These are phyloP conservation scores for Zasmidium citrigriseum DNA, from an alignment of 2,329 filamentous ascomycete genomes.

Conservation along the genomic window DNA sequence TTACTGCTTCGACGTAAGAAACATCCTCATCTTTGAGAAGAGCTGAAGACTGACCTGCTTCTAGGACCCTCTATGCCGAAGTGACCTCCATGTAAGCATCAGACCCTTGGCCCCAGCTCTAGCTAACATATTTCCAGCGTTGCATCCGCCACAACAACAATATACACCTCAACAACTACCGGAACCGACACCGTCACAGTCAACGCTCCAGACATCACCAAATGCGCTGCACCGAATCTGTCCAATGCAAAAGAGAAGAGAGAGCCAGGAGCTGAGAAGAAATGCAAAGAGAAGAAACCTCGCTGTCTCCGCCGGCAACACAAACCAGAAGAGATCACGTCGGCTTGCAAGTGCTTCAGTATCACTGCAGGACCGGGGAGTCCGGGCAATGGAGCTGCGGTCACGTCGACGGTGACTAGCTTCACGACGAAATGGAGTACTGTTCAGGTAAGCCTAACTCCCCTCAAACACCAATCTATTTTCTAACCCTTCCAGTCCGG, in stretches of 20 bases:
- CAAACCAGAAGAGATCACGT: neutral
- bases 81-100: neutral
- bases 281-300: neutral
- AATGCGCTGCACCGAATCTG: neutral
- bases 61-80: neutral
- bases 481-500: neutral
- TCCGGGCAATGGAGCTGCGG: neutral
- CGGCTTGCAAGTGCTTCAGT: neutral
- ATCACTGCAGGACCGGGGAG: neutral
- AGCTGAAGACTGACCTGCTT: neutral
- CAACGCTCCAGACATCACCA: neutral
- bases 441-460: neutral
- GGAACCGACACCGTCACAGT: neutral
- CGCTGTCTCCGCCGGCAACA: neutral
- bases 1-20: neutral
- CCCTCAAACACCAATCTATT: neutral
- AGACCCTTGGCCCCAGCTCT: neutral
- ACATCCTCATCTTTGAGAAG: neutral
- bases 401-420: neutral
- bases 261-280: neutral
- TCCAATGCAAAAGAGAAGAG: neutral
- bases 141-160: neutral
- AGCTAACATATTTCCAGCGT: neutral
- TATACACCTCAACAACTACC: neutral
- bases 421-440: neutral